Percentiles rank a stretch among this genome's conserved stretches.
phyloP scores from a whole-genome alignment of 176 grass and related monocot genomes.

The Thalia dealbata region DNA sequence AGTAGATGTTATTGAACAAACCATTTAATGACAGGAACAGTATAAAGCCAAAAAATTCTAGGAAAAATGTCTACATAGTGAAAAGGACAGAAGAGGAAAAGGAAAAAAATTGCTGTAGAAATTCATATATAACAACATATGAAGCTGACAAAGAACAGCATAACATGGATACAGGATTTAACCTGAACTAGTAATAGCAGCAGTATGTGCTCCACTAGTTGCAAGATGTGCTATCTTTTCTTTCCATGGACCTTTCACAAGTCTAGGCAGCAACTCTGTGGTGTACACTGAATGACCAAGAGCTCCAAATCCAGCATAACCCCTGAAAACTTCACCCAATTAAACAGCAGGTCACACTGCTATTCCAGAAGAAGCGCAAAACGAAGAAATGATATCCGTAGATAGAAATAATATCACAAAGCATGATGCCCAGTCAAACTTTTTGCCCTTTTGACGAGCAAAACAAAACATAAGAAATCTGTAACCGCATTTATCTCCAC shows the following conservation, averaged over 20 bases:
- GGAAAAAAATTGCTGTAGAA: background rate
- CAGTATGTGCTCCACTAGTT: slow-evolving; percentile 85
- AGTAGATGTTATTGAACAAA: background rate
- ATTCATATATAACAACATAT: background rate
- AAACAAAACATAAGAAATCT: background rate
- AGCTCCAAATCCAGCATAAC: slow-evolving; percentile 98
- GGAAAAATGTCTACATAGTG: background rate
- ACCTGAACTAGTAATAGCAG: slow-evolving; percentile 61
- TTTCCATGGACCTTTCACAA: slow-evolving; percentile 63
- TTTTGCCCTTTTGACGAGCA: background rate
- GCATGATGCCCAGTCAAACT: background rate
- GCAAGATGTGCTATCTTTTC: slow-evolving; percentile 70
- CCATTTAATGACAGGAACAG: background rate
- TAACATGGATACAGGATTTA: background rate
- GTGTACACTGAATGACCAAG: slow-evolving; percentile 83
- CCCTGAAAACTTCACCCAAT: slow-evolving; percentile 90
- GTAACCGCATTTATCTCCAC: background rate
- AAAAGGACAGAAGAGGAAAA: background rate
- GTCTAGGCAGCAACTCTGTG: slow-evolving; percentile 62
- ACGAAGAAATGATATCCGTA: background rate
- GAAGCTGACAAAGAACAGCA: background rate
- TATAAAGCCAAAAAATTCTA: background rate
- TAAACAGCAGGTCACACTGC: slow-evolving; percentile 49
- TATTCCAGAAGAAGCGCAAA: background rate
- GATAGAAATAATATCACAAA: background rate